Evolutionary conservation across 2,329 filamentous ascomycete genomes (phyloP), one percentile per base, ranked within the genome.

Genomic region (Penicillium sp.): DNA sequence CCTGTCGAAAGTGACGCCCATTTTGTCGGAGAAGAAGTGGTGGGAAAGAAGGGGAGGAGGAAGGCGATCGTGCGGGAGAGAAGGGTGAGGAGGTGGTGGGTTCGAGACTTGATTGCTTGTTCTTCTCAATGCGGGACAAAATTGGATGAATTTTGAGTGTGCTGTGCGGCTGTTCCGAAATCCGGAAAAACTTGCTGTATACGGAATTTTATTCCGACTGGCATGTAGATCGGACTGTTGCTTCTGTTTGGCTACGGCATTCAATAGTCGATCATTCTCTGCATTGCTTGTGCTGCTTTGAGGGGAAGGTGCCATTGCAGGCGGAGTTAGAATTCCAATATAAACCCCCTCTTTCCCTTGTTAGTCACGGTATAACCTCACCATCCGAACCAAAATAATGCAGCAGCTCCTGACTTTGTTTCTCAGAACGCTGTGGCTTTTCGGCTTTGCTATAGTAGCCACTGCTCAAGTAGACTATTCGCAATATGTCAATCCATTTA

Each of bases 1-100:
- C 81, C 93, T 91, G 86, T 97, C 94, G 83, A 90, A 91, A 64
- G 87, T 80, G 68, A 74, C 71, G 54, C 59, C 71, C 72, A 74
- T 74, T 47, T 62, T 72, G 64, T 44, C 54, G 64, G 51, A 60
- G n/a, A 26, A 17, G 23, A 51, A 44, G 38, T 44, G 31, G 19
- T n/a, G 29, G 54, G 17, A 31, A 56, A 23, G 44, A 53, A 23
- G 19, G 30, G 44, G 50, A 52, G 19, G 48, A 35, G 38, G 35
- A 46, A 31, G 38, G 45, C 4, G 53, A 38, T 23, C 53, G 31
- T 17, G 29, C 15, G 41, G 19, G 41, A 47, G 48, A 38, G 51
- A 51, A 23, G 29, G 35, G 23, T 35, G 45, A 53, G 48, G 29
- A 53, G 26, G 30, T 29, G 59, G 58, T 51, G 54, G 61, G 56